A percentile compares a stretch with the other conserved stretches of the same genome.
Evolutionary conservation across 495 filamentous ascomycete genomes (phyloP).

Genomic region (Trichoderma orchidacearum): DNA sequence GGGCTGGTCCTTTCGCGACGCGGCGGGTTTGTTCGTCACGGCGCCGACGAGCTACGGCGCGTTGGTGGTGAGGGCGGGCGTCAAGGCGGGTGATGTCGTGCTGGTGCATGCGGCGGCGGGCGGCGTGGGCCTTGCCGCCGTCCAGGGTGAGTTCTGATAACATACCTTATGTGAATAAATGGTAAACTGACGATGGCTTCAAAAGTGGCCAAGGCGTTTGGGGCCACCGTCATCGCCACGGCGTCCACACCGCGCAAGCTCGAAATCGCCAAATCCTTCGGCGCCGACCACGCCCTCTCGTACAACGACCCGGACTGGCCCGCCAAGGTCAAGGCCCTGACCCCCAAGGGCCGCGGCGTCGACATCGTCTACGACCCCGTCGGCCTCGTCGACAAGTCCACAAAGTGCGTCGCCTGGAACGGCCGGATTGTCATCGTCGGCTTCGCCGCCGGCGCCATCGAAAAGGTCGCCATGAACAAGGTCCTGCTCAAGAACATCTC

Average conservation of each 20-base stretch:
- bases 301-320: conserved; percentile 64
- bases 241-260: conserved; percentile 68
- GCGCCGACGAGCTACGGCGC: conserved; percentile 83
- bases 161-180: not conserved
- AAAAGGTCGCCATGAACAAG: conserved; percentile 85
- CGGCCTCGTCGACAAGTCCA: conserved; percentile 66
- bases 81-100: conserved; percentile 73
- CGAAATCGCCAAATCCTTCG: conserved; percentile 56
- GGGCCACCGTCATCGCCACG: conserved; percentile 81
- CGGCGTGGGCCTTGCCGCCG: conserved; percentile 81
- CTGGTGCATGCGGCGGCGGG: conserved; percentile 89
- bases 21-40: conserved; percentile 82
- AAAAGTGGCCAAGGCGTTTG: conserved; percentile 74
- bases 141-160: conserved; percentile 40
- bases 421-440: conserved; percentile 77
- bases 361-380: conserved; percentile 90
- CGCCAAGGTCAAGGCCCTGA: conserved; percentile 61
- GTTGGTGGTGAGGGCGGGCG: conserved; percentile 59
- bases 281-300: conserved; percentile 72
- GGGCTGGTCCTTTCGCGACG: conserved; percentile 73
- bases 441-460: conserved; percentile 78
- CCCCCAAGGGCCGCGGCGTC: conserved; percentile 57
- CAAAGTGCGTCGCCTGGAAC: conserved; percentile 88
- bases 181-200: not conserved
- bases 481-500: conserved; percentile 90